Percentiles rank a stretch among this genome's conserved stretches.
Evolutionary conservation across 2,329 filamentous ascomycete species (phyloP).

Genomic region (Coniochaeta sp.): DNA sequence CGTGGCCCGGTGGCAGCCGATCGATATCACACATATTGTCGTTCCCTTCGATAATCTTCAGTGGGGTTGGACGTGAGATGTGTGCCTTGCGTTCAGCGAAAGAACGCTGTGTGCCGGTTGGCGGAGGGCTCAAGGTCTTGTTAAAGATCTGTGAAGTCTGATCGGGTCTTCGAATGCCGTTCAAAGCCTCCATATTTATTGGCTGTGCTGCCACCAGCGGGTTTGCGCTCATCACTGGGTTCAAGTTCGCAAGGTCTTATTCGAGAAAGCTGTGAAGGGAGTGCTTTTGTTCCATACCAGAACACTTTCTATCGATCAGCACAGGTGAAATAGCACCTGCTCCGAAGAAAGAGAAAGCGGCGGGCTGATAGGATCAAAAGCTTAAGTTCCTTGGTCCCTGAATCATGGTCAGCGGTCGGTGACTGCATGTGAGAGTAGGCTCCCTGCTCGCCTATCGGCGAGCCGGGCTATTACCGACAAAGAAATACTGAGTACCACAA

Average conservation of each 20-base stretch:
- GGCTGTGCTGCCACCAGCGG: background rate
- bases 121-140: background rate
- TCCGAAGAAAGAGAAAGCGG: background rate
- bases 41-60: constrained; percentile 27
- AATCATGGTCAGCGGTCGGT: background rate
- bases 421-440: background rate
- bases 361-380: too few species aligned
- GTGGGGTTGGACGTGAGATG: constrained; percentile 13
- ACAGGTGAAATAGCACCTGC: background rate
- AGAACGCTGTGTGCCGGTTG: constrained; percentile 11
- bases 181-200: constrained; percentile 2
- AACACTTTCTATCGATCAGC: background rate
- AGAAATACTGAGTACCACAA: background rate
- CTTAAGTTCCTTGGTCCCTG: background rate
- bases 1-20: constrained; percentile 30
- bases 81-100: constrained; percentile 24
- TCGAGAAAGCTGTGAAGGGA: background rate
- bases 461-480: background rate
- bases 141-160: background rate
- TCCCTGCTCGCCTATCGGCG: background rate
- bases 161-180: background rate
- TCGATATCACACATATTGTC: constrained; percentile 29
- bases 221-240: background rate
- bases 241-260: background rate
- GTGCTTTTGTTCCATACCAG: background rate